phyloP scores from a whole-genome alignment of 306 rosid genomes.

The Castanea crenata region DNA sequence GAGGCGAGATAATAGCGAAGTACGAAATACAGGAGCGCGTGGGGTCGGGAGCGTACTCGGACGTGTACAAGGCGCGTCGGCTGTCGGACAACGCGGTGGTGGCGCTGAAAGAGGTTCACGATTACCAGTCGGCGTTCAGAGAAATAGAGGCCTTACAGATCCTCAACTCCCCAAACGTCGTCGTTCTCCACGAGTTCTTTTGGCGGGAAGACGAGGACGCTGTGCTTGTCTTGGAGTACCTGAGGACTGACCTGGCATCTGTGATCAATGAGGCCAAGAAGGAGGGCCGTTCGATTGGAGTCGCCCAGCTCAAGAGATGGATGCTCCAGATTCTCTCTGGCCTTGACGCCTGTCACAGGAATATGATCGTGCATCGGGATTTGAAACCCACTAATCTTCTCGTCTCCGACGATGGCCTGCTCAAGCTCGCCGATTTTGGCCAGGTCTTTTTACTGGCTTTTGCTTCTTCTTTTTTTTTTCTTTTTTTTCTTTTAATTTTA shows the following conservation, averaged over 20 bases:
- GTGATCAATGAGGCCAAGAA: constrained; percentile 60
- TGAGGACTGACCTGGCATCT: constrained; percentile 53
- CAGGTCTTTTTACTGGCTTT: constrained; percentile 47
- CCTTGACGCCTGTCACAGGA: constrained; percentile 73
- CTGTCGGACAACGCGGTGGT: constrained; percentile 59
- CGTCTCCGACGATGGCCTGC: constrained; percentile 74
- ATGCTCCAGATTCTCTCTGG: constrained; percentile 70
- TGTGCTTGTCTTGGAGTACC: constrained; percentile 76
- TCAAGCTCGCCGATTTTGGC: constrained; percentile 88
- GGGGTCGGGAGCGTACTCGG: constrained; percentile 91
- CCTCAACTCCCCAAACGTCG: constrained; percentile 60
- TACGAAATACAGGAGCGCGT: constrained; percentile 66
- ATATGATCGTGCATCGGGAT: constrained; percentile 73
- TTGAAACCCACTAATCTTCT: constrained; percentile 78
- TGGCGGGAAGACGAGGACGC: constrained; percentile 94
- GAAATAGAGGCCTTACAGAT: constrained; percentile 77
- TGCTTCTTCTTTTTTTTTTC: too few species aligned
- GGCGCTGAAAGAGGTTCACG: constrained; percentile 92
- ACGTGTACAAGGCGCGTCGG: constrained; percentile 73
- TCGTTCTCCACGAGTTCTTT: constrained; percentile 76
- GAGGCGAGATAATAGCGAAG: constrained; percentile 64
- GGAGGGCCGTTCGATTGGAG: constrained; percentile 34
- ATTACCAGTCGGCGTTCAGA: constrained; percentile 70
- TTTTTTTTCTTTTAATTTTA: neutral
- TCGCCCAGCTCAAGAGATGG: constrained; percentile 74